Conservation (phyloP, 1,284 basidiomycete species). For the Heterobasidion occidentale region DNA sequence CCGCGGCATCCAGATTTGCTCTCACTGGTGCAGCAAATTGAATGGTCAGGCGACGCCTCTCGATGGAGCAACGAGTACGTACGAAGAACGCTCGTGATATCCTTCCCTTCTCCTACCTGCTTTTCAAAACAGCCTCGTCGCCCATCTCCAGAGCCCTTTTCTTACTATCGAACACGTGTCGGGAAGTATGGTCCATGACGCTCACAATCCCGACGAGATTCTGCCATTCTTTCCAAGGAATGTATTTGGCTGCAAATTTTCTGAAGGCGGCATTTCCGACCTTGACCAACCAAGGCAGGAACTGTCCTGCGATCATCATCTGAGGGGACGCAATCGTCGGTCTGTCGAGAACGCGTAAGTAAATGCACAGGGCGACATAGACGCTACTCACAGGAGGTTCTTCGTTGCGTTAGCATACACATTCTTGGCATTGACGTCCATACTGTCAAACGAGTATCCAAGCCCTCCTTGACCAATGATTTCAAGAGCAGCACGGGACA, state of each 20-base stretch:
- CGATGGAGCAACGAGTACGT: conserved; percentile 9
- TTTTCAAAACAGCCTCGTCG: conserved; percentile 21
- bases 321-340: conserved; percentile 11
- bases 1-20: conserved; percentile 9
- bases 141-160: conserved; percentile 26
- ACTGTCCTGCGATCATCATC: conserved; percentile 15
- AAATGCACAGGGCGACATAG: neutral
- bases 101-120: conserved; percentile 30
- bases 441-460: conserved; percentile 30
- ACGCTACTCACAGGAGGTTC: conserved; percentile 18
- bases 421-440: conserved; percentile 17
- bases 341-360: conserved; percentile 5
- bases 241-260: conserved; percentile 23
- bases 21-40: conserved; percentile 1
- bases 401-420: conserved; percentile 23
- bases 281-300: conserved; percentile 25
- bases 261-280: conserved; percentile 28
- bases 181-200: conserved; percentile 26
- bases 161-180: conserved; percentile 31
- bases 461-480: conserved; percentile 25
- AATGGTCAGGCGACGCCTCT: neutral
- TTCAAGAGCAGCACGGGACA: conserved; percentile 26
- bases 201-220: conserved; percentile 28
- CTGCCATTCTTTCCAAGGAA: conserved; percentile 27
- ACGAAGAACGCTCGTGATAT: conserved; percentile 40